phyloP scores from a whole-genome alignment of 805 yeast species.

The Sugiyamaella boreocaroliniensis region DNA sequence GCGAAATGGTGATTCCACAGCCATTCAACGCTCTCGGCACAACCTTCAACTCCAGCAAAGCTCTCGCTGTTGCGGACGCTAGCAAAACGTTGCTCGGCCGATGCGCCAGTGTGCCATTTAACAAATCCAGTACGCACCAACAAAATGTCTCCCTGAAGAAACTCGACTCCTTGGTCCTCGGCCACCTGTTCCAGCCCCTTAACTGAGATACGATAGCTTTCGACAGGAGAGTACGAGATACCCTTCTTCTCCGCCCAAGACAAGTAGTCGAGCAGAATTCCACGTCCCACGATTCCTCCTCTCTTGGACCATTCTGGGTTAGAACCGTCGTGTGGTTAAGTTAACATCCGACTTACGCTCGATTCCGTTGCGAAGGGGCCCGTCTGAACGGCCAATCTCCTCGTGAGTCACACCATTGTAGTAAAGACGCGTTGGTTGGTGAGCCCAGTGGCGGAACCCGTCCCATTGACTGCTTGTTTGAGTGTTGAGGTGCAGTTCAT shows the following conservation, averaged over 20 bases:
- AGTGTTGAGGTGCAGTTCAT: constrained; percentile 26
- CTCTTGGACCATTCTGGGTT: constrained; percentile 20
- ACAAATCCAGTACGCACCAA: constrained; percentile 28
- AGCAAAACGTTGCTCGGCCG: constrained; percentile 5
- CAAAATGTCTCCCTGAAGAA: constrained; percentile 30
- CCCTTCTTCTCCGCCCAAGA: constrained; percentile 25
- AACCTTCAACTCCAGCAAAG: constrained; percentile 24
- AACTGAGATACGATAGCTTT: constrained; percentile 21
- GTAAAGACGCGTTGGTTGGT: constrained; percentile 15
- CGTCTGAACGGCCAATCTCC: constrained; percentile 16
- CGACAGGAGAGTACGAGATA: constrained; percentile 23
- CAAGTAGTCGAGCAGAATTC: constrained; percentile 30
- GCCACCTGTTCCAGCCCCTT: constrained; percentile 23
- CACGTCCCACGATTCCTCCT: constrained; percentile 31
- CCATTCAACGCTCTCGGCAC: constrained; percentile 24
- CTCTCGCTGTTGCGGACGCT: constrained; percentile 1
- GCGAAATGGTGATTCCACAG: constrained; percentile 27
- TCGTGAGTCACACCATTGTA: constrained; percentile 23
- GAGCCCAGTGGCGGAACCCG: constrained; percentile 28
- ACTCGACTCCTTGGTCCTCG: constrained; percentile 19
- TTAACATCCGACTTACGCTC: constrained; percentile 1
- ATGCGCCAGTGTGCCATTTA: constrained; percentile 20
- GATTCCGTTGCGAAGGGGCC: constrained; percentile 12
- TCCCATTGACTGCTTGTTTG: constrained; percentile 32
- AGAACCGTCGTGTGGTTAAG: no score